phyloP scores from a whole-genome alignment of 2,329 filamentous ascomycete genomes.

The Geoglossum cookeanum region DNA sequence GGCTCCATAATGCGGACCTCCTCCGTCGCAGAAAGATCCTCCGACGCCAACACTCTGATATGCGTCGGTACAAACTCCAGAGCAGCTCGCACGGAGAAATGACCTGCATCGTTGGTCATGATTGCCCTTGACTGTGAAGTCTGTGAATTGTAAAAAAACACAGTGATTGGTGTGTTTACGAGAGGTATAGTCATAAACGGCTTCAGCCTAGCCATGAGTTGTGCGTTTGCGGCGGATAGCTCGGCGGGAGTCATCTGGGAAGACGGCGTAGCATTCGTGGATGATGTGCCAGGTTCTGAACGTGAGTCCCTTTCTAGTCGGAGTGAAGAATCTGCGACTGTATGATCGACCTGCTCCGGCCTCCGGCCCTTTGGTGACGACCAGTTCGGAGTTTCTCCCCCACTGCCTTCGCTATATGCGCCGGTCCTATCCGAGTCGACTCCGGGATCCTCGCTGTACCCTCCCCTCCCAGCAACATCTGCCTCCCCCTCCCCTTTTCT shows the following conservation, averaged over 20 bases:
- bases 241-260: constrained; percentile 57
- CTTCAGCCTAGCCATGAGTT: constrained; percentile 69
- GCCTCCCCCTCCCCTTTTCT: constrained; percentile 51
- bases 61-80: constrained; percentile 84
- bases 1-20: constrained; percentile 60
- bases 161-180: constrained; percentile 57
- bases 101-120: constrained; percentile 70
- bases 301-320: constrained; percentile 12
- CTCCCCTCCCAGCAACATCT: constrained; percentile 47
- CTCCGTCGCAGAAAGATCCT: constrained; percentile 64
- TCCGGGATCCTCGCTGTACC: constrained; percentile 49
- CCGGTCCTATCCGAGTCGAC: constrained; percentile 25
- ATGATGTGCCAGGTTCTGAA: constrained; percentile 19
- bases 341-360: constrained; percentile 5
- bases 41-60: constrained; percentile 69
- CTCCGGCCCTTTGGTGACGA: constrained; percentile 16
- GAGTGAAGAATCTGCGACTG: constrained; percentile 10
- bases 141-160: constrained; percentile 86
- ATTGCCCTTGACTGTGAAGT: constrained; percentile 71
- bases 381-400: not conserved
- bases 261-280: constrained; percentile 23
- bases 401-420: constrained; percentile 12
- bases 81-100: constrained; percentile 64
- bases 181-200: constrained; percentile 81
- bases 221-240: constrained; percentile 59